A percentile compares a stretch with the other conserved stretches of the same genome.
Evolutionary conservation across 495 filamentous ascomycete species (phyloP).

Genomic region (Penicillium lagena): DNA sequence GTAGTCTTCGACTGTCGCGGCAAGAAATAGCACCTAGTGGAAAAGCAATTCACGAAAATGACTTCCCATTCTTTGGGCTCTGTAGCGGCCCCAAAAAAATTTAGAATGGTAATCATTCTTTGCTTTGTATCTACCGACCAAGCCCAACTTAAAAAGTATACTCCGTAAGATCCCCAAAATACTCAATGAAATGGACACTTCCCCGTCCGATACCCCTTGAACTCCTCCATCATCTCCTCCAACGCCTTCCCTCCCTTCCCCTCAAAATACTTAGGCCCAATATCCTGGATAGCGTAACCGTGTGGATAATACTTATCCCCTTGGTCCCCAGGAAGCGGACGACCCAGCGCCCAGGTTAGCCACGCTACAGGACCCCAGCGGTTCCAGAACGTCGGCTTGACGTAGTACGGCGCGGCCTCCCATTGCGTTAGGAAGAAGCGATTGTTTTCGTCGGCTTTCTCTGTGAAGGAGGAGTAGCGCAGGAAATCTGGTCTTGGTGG

Average conservation of each 20-base stretch:
- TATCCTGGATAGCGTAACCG: slow-evolving; percentile 50
- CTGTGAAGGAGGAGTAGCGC: slow-evolving; percentile 29
- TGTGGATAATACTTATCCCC: slow-evolving; percentile 50
- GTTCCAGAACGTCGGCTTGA: slow-evolving; percentile 54
- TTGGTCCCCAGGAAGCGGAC: slow-evolving; percentile 53
- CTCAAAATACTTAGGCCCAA: slow-evolving; percentile 52
- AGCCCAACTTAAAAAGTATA: too few species aligned
- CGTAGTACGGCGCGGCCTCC: slow-evolving; percentile 52
- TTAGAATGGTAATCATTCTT: too few species aligned
- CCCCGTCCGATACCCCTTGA: slow-evolving; percentile 35
- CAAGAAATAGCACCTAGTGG: slow-evolving; percentile 37
- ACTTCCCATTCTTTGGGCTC: not conserved
- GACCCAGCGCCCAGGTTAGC: slow-evolving; percentile 46
- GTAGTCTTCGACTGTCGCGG: slow-evolving; percentile 20
- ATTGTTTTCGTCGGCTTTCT: slow-evolving; percentile 40
- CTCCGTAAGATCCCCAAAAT: not conserved
- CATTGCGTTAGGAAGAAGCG: slow-evolving; percentile 44
- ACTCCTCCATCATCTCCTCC: slow-evolving; percentile 34
- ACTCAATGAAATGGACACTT: slow-evolving; percentile 48
- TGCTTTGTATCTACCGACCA: too few species aligned
- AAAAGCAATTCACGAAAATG: slow-evolving; percentile 27
- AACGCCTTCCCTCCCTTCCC: slow-evolving; percentile 41
- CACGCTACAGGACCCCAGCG: slow-evolving; percentile 52
- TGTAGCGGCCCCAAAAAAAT: not conserved
- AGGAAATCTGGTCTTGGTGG: slow-evolving; percentile 48